Conservation (phyloP, 805 yeast species). For the Kodamaea jinghongensis region DNA sequence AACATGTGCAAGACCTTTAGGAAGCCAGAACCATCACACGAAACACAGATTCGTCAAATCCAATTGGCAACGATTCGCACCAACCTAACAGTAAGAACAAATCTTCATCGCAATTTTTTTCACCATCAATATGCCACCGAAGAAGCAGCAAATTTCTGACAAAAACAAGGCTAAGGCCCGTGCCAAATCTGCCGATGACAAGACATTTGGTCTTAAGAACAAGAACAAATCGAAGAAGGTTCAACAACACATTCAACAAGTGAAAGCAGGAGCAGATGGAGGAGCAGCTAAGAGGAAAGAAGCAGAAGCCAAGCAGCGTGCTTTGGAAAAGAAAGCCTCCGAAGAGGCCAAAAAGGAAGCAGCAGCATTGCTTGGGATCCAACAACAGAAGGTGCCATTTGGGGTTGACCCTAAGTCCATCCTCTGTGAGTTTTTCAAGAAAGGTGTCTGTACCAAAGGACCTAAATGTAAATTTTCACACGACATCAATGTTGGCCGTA, state of each 20-base stretch:
- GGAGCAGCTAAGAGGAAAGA: slow-evolving; percentile 63
- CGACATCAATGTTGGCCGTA: slow-evolving; percentile 80
- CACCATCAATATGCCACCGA: slow-evolving; percentile 66
- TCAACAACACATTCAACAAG: slow-evolving; percentile 51
- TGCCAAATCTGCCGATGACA: slow-evolving; percentile 69
- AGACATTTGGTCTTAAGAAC: slow-evolving; percentile 93
- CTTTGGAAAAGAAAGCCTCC: slow-evolving; percentile 84
- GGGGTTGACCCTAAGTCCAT: slow-evolving; percentile 97
- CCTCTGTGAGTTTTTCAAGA: slow-evolving; percentile 84
- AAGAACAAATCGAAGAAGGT: slow-evolving; percentile 90
- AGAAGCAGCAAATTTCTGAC: slow-evolving; percentile 57
- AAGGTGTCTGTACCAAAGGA: slow-evolving; percentile 82
- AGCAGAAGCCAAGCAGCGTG: slow-evolving; percentile 65
- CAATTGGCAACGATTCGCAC: too few species aligned
- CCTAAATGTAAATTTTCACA: slow-evolving; percentile 90
- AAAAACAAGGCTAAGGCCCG: slow-evolving; percentile 66
- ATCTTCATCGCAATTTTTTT: neutral
- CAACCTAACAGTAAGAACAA: too few species aligned
- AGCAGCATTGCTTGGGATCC: slow-evolving; percentile 69
- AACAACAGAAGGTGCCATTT: slow-evolving; percentile 83
- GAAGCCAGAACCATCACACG: too few species aligned
- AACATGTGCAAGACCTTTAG: too few species aligned
- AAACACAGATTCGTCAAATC: too few species aligned
- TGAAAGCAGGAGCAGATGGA: slow-evolving; percentile 44
- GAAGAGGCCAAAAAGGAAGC: slow-evolving; percentile 90